A percentile compares a stretch with the other conserved stretches of the same genome.
These are phyloP conservation scores for Apiotrichum porosum DNA, from an alignment of 1,284 basidiomycete species.

Conservation along the genomic window DNA sequence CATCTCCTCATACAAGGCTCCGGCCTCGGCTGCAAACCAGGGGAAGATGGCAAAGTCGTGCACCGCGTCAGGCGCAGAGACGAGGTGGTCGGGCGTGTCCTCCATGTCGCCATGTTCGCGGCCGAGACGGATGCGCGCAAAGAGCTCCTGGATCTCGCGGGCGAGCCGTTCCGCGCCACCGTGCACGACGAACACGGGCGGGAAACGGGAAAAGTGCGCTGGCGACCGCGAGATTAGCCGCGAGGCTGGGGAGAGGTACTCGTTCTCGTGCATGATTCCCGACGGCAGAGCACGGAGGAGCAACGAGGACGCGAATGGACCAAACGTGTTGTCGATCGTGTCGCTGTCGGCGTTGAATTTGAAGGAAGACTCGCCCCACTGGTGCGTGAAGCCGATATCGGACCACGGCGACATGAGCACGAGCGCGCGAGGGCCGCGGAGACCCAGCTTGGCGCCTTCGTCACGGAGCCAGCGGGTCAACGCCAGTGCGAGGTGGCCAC, in stretches of 20 bases:
- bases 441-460: slow-evolving; percentile 22
- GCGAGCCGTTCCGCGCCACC: slow-evolving; percentile 41
- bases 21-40: slow-evolving; percentile 38
- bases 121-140: slow-evolving; percentile 23
- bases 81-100: slow-evolving; percentile 18
- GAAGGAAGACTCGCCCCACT: slow-evolving; percentile 32
- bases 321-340: slow-evolving; percentile 42
- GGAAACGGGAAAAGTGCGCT: slow-evolving; percentile 29
- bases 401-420: slow-evolving; percentile 59
- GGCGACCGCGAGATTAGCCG: slow-evolving; percentile 21
- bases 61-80: slow-evolving; percentile 28
- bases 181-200: slow-evolving; percentile 37
- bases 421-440: slow-evolving; percentile 52
- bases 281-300: slow-evolving; percentile 34
- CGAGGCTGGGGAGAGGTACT: slow-evolving; percentile 39
- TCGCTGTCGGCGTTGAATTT: slow-evolving; percentile 32
- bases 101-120: slow-evolving; percentile 4
- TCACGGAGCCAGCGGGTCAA: slow-evolving; percentile 36
- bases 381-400: slow-evolving; percentile 52
- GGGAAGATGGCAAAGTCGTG: slow-evolving; percentile 47
- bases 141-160: slow-evolving; percentile 32
- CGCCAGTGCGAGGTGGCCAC: slow-evolving; percentile 63
- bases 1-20: slow-evolving; percentile 28
- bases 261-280: slow-evolving; percentile 26
- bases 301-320: slow-evolving; percentile 40